These are phyloP conservation scores for Saksenaea oblongispora DNA, from an alignment of 371 early-diverging fungal genomes.

Conservation along the genomic window DNA sequence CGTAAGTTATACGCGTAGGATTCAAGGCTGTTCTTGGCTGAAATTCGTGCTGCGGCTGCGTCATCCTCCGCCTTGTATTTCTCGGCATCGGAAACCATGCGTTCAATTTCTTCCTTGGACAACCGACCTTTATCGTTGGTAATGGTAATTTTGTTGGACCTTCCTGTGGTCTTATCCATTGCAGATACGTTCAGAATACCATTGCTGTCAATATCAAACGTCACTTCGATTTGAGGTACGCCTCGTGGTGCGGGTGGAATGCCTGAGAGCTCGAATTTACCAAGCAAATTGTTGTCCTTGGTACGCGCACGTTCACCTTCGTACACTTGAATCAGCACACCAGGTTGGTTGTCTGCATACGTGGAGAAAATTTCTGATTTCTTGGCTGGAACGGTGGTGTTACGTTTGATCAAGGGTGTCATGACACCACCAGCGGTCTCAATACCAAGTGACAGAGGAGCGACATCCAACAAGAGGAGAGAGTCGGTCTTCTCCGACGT, in stretches of 20 bases:
- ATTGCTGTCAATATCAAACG: conserved; percentile 94
- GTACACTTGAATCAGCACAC: conserved; percentile 89
- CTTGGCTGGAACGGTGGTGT: conserved; percentile 91
- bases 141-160: conserved; percentile 83
- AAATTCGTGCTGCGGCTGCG: conserved; percentile 77
- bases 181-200: conserved; percentile 95
- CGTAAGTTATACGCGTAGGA: conserved; percentile 85
- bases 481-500: conserved; percentile 70
- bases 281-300: conserved; percentile 92
- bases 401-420: conserved; percentile 80
- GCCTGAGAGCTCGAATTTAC: conserved; percentile 87
- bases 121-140: conserved; percentile 93
- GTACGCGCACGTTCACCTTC: conserved; percentile 93
- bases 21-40: conserved; percentile 87
- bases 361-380: conserved; percentile 93
- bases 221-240: conserved; percentile 90
- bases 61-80: conserved; percentile 89
- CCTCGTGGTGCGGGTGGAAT: conserved; percentile 92
- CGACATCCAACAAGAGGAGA: conserved; percentile 87
- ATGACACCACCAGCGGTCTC: conserved; percentile 92
- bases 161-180: conserved; percentile 87
- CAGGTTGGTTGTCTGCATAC: conserved; percentile 90
- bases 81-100: conserved; percentile 89
- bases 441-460: conserved; percentile 92
- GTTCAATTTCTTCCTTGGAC: conserved; percentile 87